Evolutionary conservation across 345 rosid genomes (phyloP).

Genomic region (Clausena lansium): DNA sequence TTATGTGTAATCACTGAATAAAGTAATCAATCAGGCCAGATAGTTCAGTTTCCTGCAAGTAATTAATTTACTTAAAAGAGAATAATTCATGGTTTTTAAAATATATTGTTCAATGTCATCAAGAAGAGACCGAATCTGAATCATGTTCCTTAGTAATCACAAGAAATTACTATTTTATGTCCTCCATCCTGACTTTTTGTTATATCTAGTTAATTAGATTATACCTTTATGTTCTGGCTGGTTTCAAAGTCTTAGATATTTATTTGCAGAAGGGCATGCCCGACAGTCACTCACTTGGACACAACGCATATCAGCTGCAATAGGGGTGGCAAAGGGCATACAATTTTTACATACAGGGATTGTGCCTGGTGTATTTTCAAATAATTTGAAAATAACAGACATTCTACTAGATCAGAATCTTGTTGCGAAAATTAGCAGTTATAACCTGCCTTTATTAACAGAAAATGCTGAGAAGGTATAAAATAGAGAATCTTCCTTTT

Average conservation of each 20-base stretch:
- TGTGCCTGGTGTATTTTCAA: slow-evolving; percentile 77
- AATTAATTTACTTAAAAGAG: neutral
- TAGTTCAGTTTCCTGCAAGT: neutral
- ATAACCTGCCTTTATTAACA: slow-evolving; percentile 74
- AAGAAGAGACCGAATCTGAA: neutral
- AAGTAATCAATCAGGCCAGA: neutral
- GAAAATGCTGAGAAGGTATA: slow-evolving; percentile 64
- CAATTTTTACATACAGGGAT: slow-evolving; percentile 91
- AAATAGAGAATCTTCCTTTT: neutral
- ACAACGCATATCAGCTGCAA: slow-evolving; percentile 76
- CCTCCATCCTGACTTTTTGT: slow-evolving; percentile 1
- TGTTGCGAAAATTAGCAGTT: slow-evolving; percentile 75
- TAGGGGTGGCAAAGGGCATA: slow-evolving; percentile 88
- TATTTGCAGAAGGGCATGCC: slow-evolving; percentile 43
- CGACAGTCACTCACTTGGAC: slow-evolving; percentile 62
- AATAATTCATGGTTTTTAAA: neutral
- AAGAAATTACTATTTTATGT: neutral
- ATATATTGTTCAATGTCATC: neutral
- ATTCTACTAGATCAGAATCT: slow-evolving; percentile 82
- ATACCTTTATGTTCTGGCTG: neutral
- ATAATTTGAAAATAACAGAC: slow-evolving; percentile 79
- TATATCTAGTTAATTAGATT: neutral
- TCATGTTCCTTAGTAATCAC: no score
- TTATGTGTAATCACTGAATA: neutral
- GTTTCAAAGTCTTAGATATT: slow-evolving; percentile 7